A percentile compares a stretch with the other conserved stretches of the same genome.
Conservation (phyloP, 495 filamentous ascomycete species). For the Usnea hakonensis region DNA sequence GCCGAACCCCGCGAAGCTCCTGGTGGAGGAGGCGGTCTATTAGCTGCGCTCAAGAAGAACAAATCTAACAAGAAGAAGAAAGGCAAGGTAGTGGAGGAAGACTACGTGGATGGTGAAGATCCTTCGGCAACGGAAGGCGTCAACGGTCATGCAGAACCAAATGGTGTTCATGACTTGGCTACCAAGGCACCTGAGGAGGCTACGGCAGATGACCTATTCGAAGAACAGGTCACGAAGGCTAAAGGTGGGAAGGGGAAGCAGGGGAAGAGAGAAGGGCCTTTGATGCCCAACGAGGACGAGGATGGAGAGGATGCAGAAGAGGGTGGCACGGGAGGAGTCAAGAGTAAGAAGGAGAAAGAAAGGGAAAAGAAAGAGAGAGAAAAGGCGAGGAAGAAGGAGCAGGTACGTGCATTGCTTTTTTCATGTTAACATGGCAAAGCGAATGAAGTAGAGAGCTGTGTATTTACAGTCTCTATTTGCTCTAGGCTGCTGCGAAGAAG, state of each 20-base stretch:
- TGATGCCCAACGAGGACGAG: constrained; percentile 32
- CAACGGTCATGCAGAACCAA: constrained; percentile 31
- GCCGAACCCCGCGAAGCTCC: constrained; percentile 40
- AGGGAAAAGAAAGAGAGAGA: constrained; percentile 89
- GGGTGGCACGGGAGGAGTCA: constrained; percentile 46
- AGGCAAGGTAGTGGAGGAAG: constrained; percentile 56
- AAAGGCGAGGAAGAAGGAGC: constrained; percentile 89
- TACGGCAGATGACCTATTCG: constrained; percentile 78
- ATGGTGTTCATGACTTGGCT: constrained; percentile 36
- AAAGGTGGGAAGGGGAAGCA: constrained; percentile 48
- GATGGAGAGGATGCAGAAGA: constrained; percentile 50
- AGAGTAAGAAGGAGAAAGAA: constrained; percentile 96
- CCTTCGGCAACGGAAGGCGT: constrained; percentile 36
- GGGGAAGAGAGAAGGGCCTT: constrained; percentile 22
- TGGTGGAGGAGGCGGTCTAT: constrained; percentile 60
- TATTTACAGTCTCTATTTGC: constrained; percentile 11
- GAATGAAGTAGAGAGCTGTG: background rate
- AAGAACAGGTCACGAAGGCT: constrained; percentile 59
- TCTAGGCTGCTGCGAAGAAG: constrained; percentile 57
- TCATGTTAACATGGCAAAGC: background rate
- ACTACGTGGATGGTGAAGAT: constrained; percentile 68
- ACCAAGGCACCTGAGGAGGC: constrained; percentile 79
- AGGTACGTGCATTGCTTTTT: constrained; percentile 44
- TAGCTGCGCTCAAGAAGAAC: constrained; percentile 83
- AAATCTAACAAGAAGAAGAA: constrained; percentile 91